These are phyloP conservation scores for Luzula sylvatica DNA, from an alignment of 176 grass and related monocot species.

Conservation along the genomic window DNA sequence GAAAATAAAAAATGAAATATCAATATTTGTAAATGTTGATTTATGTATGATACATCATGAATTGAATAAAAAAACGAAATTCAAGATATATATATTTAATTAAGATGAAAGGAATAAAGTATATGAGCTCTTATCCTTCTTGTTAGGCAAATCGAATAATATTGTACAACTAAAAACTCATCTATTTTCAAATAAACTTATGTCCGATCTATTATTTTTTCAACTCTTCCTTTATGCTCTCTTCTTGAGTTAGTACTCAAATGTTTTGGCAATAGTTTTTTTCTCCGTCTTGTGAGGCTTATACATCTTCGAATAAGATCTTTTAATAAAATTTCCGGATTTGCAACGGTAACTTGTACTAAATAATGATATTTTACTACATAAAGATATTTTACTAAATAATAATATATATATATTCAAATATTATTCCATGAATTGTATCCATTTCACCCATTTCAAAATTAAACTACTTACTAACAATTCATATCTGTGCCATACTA, in stretches of 20 bases:
- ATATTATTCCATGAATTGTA: too few relatives aligned
- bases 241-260: neutral
- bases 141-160: conserved; percentile 10
- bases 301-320: too few relatives aligned
- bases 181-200: conserved; percentile 10
- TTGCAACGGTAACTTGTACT: too few relatives aligned
- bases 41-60: neutral
- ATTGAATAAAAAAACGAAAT: neutral
- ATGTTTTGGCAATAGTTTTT: neutral
- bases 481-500: too few relatives aligned
- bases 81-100: neutral
- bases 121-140: conserved; percentile 1
- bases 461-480: too few relatives aligned
- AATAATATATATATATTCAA: too few relatives aligned
- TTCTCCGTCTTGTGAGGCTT: neutral
- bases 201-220: conserved; percentile 12
- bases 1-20: neutral
- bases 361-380: too few relatives aligned
- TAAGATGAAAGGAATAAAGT: neutral
- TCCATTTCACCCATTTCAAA: too few relatives aligned
- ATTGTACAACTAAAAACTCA: conserved; percentile 13
- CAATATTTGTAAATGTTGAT: neutral
- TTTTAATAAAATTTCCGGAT: too few relatives aligned
- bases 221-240: neutral
- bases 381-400: too few relatives aligned